Evolutionary conservation across 148 eudicot genomes (phyloP), one percentile per base, ranked within the genome.

Genomic region (Diospyros kaki): DNA sequence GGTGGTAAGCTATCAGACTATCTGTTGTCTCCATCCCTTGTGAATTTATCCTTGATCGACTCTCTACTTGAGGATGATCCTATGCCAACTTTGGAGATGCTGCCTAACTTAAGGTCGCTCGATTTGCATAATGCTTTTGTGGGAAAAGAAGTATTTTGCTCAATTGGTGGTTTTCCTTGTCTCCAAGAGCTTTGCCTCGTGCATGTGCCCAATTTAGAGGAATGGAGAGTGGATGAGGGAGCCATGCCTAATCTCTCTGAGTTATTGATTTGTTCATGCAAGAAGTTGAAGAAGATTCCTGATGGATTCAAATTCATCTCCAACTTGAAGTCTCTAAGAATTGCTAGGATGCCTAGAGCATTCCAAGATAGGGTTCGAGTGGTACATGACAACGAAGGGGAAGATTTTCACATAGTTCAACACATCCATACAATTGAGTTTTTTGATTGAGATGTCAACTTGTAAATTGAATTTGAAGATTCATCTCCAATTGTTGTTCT

Each of bases 211-310:
- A 17, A 66, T 28, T 71, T 81, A 11, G 59, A 69, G 69, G 73
- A 70, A 40, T 77, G 81, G 85, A 72, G 5, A 5, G 61, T 81
- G n/a, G 65, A 61, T 1, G 38, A 44, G 1, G 70, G n/a, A n/a
- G n/a, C 70, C 10, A 67, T 67, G 70, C 70, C 70, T 13, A 67
- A 45, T 15, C 70, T 67, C 17, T 67, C 54, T 15, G n/a, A 3
- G 1, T 9, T 67, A 17, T 1, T 2, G 1, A 67, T 67, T 46
- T 9, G 2, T 1, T 0, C 3, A 1, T 67, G 70, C 40, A 14
- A 11, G 52, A 60, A 28, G 5, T 60, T 60, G 64, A 60, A 17
- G 64, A 60, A 14, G 75, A 5, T 83, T 69, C 86, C 86, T 0
- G 68, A 58, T 28, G 83, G 72, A 44, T 65, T 83, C 40, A n/a